Evolutionary conservation across 169 alveolate genomes (phyloP).

Genomic region (Eimeria maxima): DNA sequence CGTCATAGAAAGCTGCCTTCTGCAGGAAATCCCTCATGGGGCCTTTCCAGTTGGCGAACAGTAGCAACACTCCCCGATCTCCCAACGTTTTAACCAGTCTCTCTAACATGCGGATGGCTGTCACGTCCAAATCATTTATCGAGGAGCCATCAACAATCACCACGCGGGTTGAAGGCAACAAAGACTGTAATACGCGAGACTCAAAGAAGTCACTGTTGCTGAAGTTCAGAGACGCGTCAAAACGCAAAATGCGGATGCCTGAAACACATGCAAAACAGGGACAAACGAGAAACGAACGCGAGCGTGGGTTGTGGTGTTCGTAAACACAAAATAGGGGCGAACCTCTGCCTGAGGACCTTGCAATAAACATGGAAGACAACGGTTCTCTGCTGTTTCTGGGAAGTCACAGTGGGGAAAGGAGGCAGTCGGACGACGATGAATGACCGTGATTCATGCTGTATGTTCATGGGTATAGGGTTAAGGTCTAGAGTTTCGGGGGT

Average conservation of each 20-base stretch:
- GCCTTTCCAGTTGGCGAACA: constrained; percentile 85
- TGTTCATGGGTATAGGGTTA: background rate
- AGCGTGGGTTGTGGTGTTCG: background rate
- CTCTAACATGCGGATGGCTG: constrained; percentile 85
- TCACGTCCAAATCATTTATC: constrained; percentile 84
- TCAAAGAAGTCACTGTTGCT: constrained; percentile 84
- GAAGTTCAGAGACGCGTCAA: constrained; percentile 86
- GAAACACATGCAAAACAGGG: background rate
- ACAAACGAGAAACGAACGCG: background rate
- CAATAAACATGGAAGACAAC: background rate
- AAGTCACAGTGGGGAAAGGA: too few relatives aligned
- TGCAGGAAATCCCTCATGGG: constrained; percentile 84
- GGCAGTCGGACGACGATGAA: background rate
- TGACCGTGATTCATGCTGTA: background rate
- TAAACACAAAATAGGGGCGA: background rate
- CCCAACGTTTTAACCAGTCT: constrained; percentile 54
- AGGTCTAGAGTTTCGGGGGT: background rate
- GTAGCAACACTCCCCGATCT: constrained; percentile 40
- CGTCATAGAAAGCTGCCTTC: constrained; percentile 78
- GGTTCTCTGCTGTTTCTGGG: background rate
- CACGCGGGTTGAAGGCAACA: constrained; percentile 64
- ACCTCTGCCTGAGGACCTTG: background rate
- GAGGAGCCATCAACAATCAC: constrained; percentile 83
- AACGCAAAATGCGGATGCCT: constrained; percentile 85
- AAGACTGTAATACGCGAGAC: constrained; percentile 58